phyloP scores from a whole-genome alignment of 1,139 yeast species.

The Eremothecium coryli region DNA sequence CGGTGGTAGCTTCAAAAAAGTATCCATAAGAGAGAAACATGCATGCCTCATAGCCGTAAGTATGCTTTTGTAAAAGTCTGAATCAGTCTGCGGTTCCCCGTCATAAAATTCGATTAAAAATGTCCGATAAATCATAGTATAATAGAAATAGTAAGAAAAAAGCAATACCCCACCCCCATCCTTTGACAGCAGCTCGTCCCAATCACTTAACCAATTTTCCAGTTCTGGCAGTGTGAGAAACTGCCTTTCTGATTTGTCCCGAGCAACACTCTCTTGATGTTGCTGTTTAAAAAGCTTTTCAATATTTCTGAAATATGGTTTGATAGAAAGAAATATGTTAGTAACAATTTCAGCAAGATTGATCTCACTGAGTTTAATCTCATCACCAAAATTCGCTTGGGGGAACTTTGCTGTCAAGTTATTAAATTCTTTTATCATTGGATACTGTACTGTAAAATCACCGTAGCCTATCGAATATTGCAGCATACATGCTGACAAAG shows the following conservation, averaged over 20 bases:
- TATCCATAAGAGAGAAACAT: conserved; percentile 36
- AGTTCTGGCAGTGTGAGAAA: conserved; percentile 28
- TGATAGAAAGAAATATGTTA: conserved; percentile 24
- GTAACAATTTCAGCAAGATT: conserved; percentile 34
- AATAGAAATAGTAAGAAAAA: conserved; percentile 39
- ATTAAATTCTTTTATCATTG: conserved; percentile 30
- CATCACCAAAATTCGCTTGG: conserved; percentile 40
- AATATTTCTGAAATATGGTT: conserved; percentile 18
- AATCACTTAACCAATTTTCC: conserved; percentile 36
- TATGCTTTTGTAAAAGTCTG: conserved; percentile 20
- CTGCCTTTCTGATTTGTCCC: neutral
- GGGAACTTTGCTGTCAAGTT: conserved; percentile 37
- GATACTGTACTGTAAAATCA: conserved; percentile 23
- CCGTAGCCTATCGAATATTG: conserved; percentile 42
- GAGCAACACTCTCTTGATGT: conserved; percentile 4
- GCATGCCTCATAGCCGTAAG: conserved; percentile 35
- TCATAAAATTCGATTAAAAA: conserved; percentile 26
- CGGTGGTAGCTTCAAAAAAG: conserved; percentile 37
- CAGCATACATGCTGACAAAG: conserved; percentile 40
- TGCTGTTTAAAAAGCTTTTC: conserved; percentile 6
- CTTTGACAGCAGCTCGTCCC: conserved; percentile 36
- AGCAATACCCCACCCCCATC: conserved; percentile 39
- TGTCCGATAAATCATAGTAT: conserved; percentile 37
- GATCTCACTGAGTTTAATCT: conserved; percentile 40
- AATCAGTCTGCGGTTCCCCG: conserved; percentile 13